These are phyloP conservation scores for Calonectria honghensis DNA, from an alignment of 2,329 filamentous ascomycete genomes.

Conservation along the genomic window DNA sequence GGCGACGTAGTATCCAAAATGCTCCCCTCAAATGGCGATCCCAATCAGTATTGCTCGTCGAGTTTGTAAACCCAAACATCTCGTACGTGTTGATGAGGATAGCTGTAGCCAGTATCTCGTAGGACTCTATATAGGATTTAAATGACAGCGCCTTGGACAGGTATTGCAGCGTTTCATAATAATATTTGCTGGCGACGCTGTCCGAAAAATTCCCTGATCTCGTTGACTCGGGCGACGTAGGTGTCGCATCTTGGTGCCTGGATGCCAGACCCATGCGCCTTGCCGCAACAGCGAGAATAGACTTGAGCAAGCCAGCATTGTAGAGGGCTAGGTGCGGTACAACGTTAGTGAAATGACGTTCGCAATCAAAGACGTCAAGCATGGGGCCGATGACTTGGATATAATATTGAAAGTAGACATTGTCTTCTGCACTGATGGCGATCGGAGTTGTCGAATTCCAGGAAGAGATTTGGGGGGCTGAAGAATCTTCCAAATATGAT, in stretches of 20 bases:
- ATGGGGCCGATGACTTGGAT: slow-evolving; percentile 3
- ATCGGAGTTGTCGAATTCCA: neutral
- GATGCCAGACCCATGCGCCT: neutral
- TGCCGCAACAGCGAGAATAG: slow-evolving; percentile 7
- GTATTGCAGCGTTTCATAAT: slow-evolving; percentile 18
- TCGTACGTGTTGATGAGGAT: slow-evolving; percentile 15
- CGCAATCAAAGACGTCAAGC: neutral
- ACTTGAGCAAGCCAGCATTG: slow-evolving; percentile 5
- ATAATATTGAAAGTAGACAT: slow-evolving; percentile 11
- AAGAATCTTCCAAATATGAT: neutral
- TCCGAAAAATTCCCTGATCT: neutral
- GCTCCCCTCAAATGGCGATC: slow-evolving; percentile 7
- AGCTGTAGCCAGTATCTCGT: slow-evolving; percentile 16
- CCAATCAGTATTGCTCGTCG: neutral
- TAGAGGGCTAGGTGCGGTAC: slow-evolving; percentile 8
- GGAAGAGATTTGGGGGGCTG: neutral
- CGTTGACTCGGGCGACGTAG: neutral
- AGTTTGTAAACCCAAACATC: slow-evolving; percentile 20
- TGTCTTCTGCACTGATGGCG: neutral
- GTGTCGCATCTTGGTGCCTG: neutral
- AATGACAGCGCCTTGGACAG: slow-evolving; percentile 2
- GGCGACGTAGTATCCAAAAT: slow-evolving; percentile 13
- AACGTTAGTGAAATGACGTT: slow-evolving; percentile 1
- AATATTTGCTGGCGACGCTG: neutral
- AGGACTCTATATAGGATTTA: slow-evolving; percentile 6